Evolutionary conservation across 805 yeast species (phyloP).

Genomic region (Lachancea cidri): DNA sequence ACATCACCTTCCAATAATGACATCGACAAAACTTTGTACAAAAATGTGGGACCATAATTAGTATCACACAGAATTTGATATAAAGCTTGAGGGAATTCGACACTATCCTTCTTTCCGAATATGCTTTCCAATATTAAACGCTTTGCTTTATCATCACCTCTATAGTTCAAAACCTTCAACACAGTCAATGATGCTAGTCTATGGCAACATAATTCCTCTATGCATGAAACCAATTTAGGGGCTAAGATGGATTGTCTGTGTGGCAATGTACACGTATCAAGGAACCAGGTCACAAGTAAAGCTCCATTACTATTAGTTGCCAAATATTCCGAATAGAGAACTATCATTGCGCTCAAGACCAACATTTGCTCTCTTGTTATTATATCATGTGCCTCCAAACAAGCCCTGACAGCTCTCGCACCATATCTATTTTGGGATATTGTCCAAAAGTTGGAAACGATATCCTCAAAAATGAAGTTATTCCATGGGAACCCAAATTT

Average conservation of each 20-base stretch:
- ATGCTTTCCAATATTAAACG: constrained; percentile 57
- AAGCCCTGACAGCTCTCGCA: constrained; percentile 90
- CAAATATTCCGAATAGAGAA: constrained; percentile 70
- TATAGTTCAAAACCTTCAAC: constrained; percentile 66
- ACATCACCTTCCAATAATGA: constrained; percentile 56
- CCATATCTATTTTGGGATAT: constrained; percentile 90
- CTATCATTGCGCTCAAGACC: constrained; percentile 70
- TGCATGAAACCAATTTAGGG: constrained; percentile 53
- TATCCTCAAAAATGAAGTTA: constrained; percentile 81
- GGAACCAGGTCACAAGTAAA: constrained; percentile 84
- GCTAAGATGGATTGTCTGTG: constrained; percentile 64
- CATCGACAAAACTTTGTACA: constrained; percentile 72
- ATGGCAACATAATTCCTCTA: constrained; percentile 64
- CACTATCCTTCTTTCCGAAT: constrained; percentile 46
- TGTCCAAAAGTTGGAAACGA: constrained; percentile 69
- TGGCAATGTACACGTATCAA: constrained; percentile 73
- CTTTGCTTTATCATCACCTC: constrained; percentile 60
- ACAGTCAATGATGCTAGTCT: constrained; percentile 82
- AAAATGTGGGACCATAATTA: constrained; percentile 67
- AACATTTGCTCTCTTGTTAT: constrained; percentile 63
- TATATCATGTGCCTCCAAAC: constrained; percentile 68
- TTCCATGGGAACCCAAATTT: constrained; percentile 86
- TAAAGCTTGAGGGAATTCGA: constrained; percentile 43
- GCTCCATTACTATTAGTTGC: constrained; percentile 86
- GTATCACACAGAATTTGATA: constrained; percentile 61